Evolutionary conservation across 108 stramenopile genomes (phyloP), one percentile per base, ranked within the genome.

Genomic region (Bacterosira constricta): DNA sequence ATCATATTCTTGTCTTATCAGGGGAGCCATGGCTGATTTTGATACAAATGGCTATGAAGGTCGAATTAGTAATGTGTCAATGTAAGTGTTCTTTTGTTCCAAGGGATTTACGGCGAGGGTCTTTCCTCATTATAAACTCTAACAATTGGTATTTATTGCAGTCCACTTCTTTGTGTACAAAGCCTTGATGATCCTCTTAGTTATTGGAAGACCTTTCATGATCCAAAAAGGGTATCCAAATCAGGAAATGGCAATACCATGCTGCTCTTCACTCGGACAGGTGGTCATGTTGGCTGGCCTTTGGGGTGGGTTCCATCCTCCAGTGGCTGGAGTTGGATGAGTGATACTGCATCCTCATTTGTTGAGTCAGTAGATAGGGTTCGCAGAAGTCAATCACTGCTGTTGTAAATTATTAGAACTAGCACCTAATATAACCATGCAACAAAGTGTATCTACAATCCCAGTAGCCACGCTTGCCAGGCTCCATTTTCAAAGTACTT

Each of bases 231-330:
- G 46, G 67, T 93, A 6, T 80, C 72, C 4, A 49, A 60, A 38
- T 77, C 76, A 20, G 89, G 88, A 47, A 62, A 69, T 32, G 92
- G 90, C 0, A 83, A 86, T 62, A 34, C 86, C 3, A 63, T 90
- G 49, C 27, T 93, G 17, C 64, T 93, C 4, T 64, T 93, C 51
- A 93, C 92, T 3, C 81, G 82, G 44, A 71, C 44, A 13, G 92
- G 92, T 9, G 92, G 92, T 6, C 92, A 93, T 62, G 92, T 93
- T 0, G 92, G 92, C 4, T 93, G 92, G 90, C 88, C 89, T 2
- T 47, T 88, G 1, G 92, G 92, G 13, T 38, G 53, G 50, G 63
- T 82, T 53, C 86, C 88, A 11, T 37, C 49, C 17, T 4, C 37
- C 6, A 6, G 79, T 13, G 85, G 82, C 18, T 93, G 92, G 92